Evolutionary conservation across 208 protist genomes (phyloP).

Genomic region (Hexamita inflata): DNA sequence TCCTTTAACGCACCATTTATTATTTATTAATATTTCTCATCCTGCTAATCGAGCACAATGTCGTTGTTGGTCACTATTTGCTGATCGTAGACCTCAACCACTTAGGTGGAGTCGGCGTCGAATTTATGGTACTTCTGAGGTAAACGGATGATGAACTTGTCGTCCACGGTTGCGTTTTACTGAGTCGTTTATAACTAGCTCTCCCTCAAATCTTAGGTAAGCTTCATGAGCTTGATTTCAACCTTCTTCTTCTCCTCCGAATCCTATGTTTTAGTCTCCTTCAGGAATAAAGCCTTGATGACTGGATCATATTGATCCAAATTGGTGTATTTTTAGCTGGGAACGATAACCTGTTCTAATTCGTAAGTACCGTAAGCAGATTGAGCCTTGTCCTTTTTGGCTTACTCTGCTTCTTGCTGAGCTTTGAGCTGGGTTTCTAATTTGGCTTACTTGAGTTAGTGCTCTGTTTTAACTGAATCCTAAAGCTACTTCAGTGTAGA

Average conservation of each 20-base stretch:
- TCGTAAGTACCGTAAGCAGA: background rate
- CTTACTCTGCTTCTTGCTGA: background rate
- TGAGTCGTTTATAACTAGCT: background rate
- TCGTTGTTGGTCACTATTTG: background rate
- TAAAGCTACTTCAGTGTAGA: background rate
- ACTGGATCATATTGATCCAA: too few relatives aligned
- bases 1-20: background rate
- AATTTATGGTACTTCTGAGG: background rate
- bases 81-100: background rate
- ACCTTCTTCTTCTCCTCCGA: background rate
- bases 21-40: background rate
- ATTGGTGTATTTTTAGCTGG: too few relatives aligned
- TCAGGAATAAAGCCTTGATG: background rate
- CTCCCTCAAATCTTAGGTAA: background rate
- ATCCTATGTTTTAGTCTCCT: background rate
- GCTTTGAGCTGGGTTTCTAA: background rate
- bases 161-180: background rate
- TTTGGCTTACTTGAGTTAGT: background rate
- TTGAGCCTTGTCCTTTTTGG: background rate
- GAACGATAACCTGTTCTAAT: too few relatives aligned
- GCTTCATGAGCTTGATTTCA: background rate
- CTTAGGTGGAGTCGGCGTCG: background rate
- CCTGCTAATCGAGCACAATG: background rate
- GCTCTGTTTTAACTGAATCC: background rate
- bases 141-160: background rate